These are phyloP conservation scores for Candida maesae DNA, from an alignment of 805 yeast genomes.

Conservation along the genomic window DNA sequence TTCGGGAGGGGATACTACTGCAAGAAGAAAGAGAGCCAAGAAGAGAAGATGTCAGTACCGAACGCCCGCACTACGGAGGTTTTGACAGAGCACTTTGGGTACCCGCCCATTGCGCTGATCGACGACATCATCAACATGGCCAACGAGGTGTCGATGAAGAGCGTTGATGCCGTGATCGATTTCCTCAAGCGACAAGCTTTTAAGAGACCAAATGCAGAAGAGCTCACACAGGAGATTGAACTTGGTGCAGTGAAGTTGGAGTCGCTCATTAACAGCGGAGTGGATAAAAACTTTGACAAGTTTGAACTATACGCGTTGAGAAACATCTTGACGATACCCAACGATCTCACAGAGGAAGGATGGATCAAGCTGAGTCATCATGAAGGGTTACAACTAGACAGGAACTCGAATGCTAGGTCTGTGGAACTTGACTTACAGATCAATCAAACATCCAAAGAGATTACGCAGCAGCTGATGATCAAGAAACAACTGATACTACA, in stretches of 20 bases:
- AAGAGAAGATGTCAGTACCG: conserved; percentile 18
- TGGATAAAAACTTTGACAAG: conserved; percentile 81
- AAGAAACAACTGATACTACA: conserved; percentile 39
- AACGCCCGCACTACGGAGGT: conserved; percentile 38
- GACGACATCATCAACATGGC: conserved; percentile 83
- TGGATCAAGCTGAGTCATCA: conserved; percentile 70
- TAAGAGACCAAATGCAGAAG: conserved; percentile 1
- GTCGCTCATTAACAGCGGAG: conserved; percentile 65
- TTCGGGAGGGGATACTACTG: no score
- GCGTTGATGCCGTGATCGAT: conserved; percentile 59
- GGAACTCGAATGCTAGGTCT: conserved; percentile 17
- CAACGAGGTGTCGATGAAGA: no score
- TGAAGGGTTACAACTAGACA: conserved; percentile 38
- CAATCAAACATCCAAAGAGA: conserved; percentile 32
- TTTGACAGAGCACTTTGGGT: conserved; percentile 83
- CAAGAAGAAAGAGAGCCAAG: neutral
- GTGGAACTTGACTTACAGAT: conserved; percentile 32
- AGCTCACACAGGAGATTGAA: conserved; percentile 49
- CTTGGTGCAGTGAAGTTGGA: conserved; percentile 82
- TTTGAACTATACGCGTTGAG: conserved; percentile 78
- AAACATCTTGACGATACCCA: conserved; percentile 71
- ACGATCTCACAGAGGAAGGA: conserved; percentile 45
- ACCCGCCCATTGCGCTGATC: conserved; percentile 74
- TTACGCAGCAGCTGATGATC: conserved; percentile 41
- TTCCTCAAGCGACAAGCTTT: conserved; percentile 41